Evolutionary conservation across 2,329 filamentous ascomycete genomes (phyloP).

Genomic region (Calonectria leucothoes): DNA sequence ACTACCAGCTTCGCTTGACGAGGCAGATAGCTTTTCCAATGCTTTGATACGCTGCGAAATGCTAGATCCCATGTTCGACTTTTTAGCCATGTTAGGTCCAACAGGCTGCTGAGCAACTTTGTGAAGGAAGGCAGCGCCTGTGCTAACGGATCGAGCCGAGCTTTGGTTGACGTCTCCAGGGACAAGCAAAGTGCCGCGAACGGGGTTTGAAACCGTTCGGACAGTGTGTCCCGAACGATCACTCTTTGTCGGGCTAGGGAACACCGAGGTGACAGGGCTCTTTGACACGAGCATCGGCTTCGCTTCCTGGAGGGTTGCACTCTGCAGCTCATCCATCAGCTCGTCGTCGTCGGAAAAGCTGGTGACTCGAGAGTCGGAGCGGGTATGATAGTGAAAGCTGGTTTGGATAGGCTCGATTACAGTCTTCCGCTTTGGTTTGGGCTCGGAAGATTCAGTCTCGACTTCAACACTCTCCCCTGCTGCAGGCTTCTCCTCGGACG

Average conservation of each 20-base stretch:
- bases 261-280: conserved; percentile 80
- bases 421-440: conserved; percentile 45
- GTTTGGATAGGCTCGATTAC: conserved; percentile 68
- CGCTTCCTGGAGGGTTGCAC: conserved; percentile 85
- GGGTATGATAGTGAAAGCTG: conserved; percentile 46
- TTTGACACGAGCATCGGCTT: conserved; percentile 82
- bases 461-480: conserved; percentile 10
- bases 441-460: conserved; percentile 15
- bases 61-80: conserved; percentile 85
- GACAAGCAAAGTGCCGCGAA: conserved; percentile 56
- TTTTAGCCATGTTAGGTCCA: conserved; percentile 65
- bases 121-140: conserved; percentile 67
- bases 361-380: conserved; percentile 45
- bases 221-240: conserved; percentile 47
- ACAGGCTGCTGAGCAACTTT: conserved; percentile 64
- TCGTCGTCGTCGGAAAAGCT: conserved; percentile 79
- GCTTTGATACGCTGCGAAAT: conserved; percentile 97
- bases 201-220: conserved; percentile 62
- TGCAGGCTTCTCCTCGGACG: conserved; percentile 12
- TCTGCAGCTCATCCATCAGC: conserved; percentile 86
- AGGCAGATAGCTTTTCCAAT: conserved; percentile 79
- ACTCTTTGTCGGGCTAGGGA: conserved; percentile 50
- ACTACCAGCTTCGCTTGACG: conserved; percentile 39
- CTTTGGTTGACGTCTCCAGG: conserved; percentile 60
- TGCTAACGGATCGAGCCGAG: conserved; percentile 65